phyloP scores from a whole-genome alignment of 768 basidiomycete genomes.

The Mycena olivaceomarginata region DNA sequence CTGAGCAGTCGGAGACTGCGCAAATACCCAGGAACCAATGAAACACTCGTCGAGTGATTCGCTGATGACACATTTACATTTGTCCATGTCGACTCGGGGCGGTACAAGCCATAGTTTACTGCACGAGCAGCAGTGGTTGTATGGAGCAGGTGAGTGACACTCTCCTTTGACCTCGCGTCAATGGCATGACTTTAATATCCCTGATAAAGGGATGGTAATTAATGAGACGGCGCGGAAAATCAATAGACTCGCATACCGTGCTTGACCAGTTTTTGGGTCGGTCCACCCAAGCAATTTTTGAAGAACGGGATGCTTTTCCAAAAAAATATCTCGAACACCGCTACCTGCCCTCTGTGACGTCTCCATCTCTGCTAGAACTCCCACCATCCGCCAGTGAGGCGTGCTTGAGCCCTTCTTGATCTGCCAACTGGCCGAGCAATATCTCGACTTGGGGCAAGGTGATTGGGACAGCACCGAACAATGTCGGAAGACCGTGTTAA shows the following conservation, averaged over 20 bases:
- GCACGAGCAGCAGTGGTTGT: slow-evolving; percentile 3
- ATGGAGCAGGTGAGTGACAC: neutral
- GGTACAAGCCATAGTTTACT: neutral
- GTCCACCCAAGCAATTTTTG: slow-evolving; percentile 12
- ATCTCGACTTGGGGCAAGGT: slow-evolving; percentile 14
- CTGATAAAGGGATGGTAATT: neutral
- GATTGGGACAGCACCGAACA: slow-evolving; percentile 14
- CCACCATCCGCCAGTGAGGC: slow-evolving; percentile 18
- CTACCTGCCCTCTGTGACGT: neutral
- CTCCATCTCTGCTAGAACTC: neutral
- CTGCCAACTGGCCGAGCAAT: neutral
- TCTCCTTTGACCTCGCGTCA: neutral
- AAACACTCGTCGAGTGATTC: slow-evolving; percentile 12
- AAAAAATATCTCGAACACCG: neutral
- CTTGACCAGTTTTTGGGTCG: neutral
- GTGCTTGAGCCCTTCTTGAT: slow-evolving; percentile 8
- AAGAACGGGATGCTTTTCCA: neutral
- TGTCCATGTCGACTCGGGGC: neutral
- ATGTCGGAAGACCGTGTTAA: slow-evolving; percentile 4
- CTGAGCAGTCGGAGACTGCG: neutral
- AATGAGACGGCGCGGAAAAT: neutral
- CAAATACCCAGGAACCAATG: neutral
- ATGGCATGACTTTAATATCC: neutral
- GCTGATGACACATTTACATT: neutral
- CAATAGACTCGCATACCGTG: neutral